Base-by-base conservation (phyloP, 2,329 filamentous ascomycete species). In the Celoporthe dispersa region DNA sequence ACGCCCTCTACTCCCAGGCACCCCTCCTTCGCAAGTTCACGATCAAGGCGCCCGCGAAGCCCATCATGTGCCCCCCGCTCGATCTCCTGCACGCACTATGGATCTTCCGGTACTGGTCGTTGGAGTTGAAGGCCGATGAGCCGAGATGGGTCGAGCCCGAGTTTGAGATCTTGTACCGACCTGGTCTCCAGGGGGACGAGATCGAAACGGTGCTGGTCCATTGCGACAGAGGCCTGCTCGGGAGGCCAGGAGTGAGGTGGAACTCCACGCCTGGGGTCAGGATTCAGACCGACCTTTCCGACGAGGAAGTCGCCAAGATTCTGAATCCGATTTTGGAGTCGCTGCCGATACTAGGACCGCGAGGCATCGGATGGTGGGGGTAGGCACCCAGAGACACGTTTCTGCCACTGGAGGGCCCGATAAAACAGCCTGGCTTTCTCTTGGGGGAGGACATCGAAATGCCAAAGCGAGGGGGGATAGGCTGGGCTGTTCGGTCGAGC, bases 81-180 rank as follows among this genome's bases (percentile, higher is more conserved):
- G 61, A 64, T n/a, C 39, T 64, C 4, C 61, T 64, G 39, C 39
- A 44, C 25, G 39, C 39, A 1, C 31, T 64, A 39, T 64, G 61
- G 61, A n/a, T 41, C 39, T 64, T 64, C 39, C 14, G 61, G 25
- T 48, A 48, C 61, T 64, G 61, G 61, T 39, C 61, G 39, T 12
- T 64, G 37, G 61, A 64, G 35, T 3, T 6, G n/a, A 33, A 41
- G n/a, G 11, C 25, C 25, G 37, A 31, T 25, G 12, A 19, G 22
- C 25, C 39, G 7, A 39, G n/a, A 3, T 62, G 61, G 61, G 19
- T 48, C 22, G 61, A 12, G 37, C 61, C 61, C n/a, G 61, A 51
- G 61, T 25, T 64, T 12, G 62, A 41, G 28, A 41, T 64, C 2
- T 4, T 64, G 28, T 64, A 48, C 41, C 37, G 48, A 3, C 39